Percentiles rank a stretch among this genome's conserved stretches.
Evolutionary conservation across 1,284 basidiomycete species (phyloP).

Genomic region (Vanrija sp.): DNA sequence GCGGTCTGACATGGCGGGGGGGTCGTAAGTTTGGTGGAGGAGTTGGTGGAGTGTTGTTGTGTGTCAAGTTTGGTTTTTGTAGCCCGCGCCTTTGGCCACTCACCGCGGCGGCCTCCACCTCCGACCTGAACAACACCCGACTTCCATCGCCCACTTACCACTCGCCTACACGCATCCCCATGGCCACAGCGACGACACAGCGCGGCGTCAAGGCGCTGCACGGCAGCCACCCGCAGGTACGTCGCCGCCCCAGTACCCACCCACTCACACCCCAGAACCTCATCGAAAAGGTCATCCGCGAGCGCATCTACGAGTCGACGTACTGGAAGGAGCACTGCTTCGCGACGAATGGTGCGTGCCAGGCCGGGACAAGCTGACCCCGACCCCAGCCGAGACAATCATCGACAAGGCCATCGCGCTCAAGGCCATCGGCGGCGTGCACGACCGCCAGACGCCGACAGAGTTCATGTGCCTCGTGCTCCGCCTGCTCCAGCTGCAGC

Average conservation of each 20-base stretch:
- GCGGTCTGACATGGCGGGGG: conserved; percentile 38
- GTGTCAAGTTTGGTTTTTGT: background rate
- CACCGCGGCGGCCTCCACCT: background rate
- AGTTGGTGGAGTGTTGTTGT: background rate
- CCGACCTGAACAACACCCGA: background rate
- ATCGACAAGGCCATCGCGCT: conserved; percentile 88
- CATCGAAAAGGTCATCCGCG: conserved; percentile 93
- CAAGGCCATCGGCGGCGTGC: conserved; percentile 84
- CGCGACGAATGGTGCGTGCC: conserved; percentile 73
- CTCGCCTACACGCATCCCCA: background rate
- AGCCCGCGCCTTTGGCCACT: background rate
- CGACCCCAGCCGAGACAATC: conserved; percentile 68
- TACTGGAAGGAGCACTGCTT: conserved; percentile 99
- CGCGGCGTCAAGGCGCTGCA: conserved; percentile 59
- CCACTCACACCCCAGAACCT: conserved; percentile 63
- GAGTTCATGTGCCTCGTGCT: conserved; percentile 86
- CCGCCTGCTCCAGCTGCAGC: conserved; percentile 94
- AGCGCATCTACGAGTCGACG: conserved; percentile 88
- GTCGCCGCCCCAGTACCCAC: conserved; percentile 1
- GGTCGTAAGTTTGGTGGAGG: background rate
- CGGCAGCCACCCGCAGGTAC: conserved; percentile 86
- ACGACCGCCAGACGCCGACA: conserved; percentile 81
- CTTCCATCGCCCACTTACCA: background rate
- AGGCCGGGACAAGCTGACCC: background rate
- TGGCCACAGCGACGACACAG: conserved; percentile 7